Evolutionary conservation across 202 grass and related monocot genomes (phyloP).

Genomic region (Panicum virgatum): DNA sequence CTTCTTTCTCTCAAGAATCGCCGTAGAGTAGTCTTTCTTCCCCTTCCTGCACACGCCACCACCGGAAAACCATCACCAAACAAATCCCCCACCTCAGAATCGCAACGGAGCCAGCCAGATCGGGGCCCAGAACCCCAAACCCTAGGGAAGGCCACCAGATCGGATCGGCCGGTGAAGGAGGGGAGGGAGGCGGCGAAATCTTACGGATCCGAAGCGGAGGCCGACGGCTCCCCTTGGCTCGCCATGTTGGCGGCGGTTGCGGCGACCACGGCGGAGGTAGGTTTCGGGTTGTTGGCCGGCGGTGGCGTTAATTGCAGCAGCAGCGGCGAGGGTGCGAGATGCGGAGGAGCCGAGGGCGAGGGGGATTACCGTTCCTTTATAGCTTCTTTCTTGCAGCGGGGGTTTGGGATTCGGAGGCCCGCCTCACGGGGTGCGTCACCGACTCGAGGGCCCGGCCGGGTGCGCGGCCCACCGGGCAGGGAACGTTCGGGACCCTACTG

Average conservation of each 20-base stretch:
- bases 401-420: neutral
- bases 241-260: slow-evolving; percentile 43
- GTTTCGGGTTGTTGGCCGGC: neutral
- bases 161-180: neutral
- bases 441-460: neutral
- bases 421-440: neutral
- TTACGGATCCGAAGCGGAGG: slow-evolving; percentile 74
- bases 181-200: slow-evolving; percentile 4
- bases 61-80: neutral
- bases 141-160: slow-evolving; percentile 29
- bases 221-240: slow-evolving; percentile 57
- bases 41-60: slow-evolving; percentile 52
- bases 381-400: slow-evolving; percentile 39
- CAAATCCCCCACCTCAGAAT: neutral
- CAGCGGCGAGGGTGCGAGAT: slow-evolving; percentile 21
- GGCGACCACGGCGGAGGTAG: neutral
- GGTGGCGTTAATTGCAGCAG: slow-evolving; percentile 12
- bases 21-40: slow-evolving; percentile 93
- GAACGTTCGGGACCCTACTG: neutral
- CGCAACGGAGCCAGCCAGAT: slow-evolving; percentile 19
- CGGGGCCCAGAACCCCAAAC: slow-evolving; percentile 22
- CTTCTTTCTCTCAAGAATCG: slow-evolving; percentile 91
- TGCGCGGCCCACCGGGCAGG: neutral
- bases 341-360: neutral
- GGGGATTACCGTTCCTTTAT: slow-evolving; percentile 24